Percentiles rank a stretch among this genome's conserved stretches.
Evolutionary conservation across 768 basidiomycete genomes (phyloP).

Genomic region (Mrakia gelida): DNA sequence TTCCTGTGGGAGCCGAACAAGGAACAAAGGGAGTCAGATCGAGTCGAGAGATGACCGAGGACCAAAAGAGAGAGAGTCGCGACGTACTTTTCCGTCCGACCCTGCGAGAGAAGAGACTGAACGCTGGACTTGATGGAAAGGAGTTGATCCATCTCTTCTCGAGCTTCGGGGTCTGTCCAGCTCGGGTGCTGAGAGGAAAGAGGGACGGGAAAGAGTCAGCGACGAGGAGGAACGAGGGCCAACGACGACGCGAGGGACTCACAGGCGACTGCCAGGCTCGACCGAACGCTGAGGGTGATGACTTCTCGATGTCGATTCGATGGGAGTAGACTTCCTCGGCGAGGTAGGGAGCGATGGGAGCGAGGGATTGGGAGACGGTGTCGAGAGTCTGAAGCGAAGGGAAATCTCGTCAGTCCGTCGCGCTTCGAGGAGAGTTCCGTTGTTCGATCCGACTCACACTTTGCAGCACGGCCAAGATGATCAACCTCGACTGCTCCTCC

Average conservation of each 20-base stretch:
- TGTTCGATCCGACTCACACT: conserved; percentile 51
- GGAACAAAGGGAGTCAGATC: neutral
- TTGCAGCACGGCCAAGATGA: conserved; percentile 65
- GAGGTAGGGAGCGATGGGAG: conserved; percentile 83
- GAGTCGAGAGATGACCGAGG: neutral
- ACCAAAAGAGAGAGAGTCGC: conserved; percentile 1
- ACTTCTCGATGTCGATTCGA: conserved; percentile 35
- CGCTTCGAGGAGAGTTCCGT: neutral
- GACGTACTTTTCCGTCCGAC: conserved; percentile 39
- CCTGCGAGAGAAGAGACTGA: conserved; percentile 50
- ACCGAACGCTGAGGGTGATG: conserved; percentile 61
- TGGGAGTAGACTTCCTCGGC: conserved; percentile 75
- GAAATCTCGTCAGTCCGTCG: neutral
- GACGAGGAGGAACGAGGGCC: neutral
- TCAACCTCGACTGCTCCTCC: conserved; percentile 56
- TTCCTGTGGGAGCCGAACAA: neutral
- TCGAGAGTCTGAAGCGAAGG: conserved; percentile 58
- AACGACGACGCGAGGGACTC: conserved; percentile 37
- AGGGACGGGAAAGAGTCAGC: neutral
- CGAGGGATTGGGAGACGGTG: conserved; percentile 65
- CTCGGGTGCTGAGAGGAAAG: conserved; percentile 49
- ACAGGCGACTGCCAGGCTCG: conserved; percentile 68
- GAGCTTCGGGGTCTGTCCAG: conserved; percentile 61
- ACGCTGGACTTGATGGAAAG: conserved; percentile 60
- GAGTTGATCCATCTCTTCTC: conserved; percentile 61